Percentiles rank a stretch among this genome's conserved stretches.
Conservation (phyloP, 164 flowering plant genomes). For the Protea cynaroides region DNA sequence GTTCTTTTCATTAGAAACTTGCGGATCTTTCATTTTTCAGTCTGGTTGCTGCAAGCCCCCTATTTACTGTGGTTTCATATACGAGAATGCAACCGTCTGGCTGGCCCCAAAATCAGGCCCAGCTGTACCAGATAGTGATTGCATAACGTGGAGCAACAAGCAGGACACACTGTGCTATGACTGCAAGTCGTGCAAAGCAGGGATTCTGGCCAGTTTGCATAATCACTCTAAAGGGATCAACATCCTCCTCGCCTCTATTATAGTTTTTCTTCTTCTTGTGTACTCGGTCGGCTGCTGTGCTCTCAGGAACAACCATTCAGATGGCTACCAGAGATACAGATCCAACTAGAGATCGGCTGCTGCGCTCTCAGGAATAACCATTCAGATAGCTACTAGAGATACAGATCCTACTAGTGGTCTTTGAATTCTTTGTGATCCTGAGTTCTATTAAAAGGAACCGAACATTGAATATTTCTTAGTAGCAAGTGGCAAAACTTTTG, state of each 20-base stretch:
- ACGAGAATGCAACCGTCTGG: conserved; percentile 23
- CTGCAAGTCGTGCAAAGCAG: conserved; percentile 50
- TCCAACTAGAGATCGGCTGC: too few relatives aligned
- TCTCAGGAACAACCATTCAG: conserved; percentile 8
- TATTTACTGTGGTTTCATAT: conserved; percentile 15
- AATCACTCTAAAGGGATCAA: conserved; percentile 30
- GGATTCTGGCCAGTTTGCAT: conserved; percentile 31
- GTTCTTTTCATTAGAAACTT: neutral
- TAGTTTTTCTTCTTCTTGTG: conserved; percentile 18
- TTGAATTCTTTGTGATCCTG: neutral
- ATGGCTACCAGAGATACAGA: neutral
- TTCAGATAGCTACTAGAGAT: neutral
- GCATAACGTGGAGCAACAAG: conserved; percentile 23
- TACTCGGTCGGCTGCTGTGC: conserved; percentile 22
- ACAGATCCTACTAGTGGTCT: neutral
- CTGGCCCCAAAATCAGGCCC: conserved; percentile 15
- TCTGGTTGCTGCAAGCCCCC: conserved; percentile 37
- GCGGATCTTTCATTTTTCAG: conserved; percentile 8
- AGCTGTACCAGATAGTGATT: conserved; percentile 14
- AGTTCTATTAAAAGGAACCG: neutral
- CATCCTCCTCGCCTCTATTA: conserved; percentile 15
- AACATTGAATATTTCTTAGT: neutral
- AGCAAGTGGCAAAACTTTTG: too few relatives aligned
- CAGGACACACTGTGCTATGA: conserved; percentile 21
- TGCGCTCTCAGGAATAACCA: conserved; percentile 18